Percentiles rank a stretch among this genome's conserved stretches.
These are phyloP conservation scores for Isoetes engelmannii DNA, from an alignment of 83 land plant genomes.

Conservation along the genomic window DNA sequence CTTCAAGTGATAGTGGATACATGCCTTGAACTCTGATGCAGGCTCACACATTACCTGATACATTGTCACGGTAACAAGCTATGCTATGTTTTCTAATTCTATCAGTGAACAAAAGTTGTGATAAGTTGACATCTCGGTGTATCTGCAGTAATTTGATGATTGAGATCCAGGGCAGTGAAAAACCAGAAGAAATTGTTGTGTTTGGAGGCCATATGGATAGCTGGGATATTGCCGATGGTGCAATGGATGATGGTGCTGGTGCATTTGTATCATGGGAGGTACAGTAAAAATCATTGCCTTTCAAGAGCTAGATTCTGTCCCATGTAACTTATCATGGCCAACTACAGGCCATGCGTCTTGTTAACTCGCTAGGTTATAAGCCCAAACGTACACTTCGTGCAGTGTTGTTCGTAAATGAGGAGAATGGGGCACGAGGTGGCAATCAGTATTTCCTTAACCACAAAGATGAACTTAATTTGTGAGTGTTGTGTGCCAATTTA, in stretches of 20 bases:
- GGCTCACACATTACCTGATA: constrained; percentile 28
- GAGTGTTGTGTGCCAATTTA: background rate
- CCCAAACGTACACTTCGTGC: constrained; percentile 35
- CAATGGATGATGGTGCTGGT: constrained; percentile 44
- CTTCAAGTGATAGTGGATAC: too few species aligned
- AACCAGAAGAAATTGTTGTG: constrained; percentile 31
- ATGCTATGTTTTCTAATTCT: background rate
- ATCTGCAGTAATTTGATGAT: constrained; percentile 26
- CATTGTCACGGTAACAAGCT: constrained; percentile 9
- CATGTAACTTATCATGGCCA: too few species aligned
- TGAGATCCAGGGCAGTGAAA: constrained; percentile 25
- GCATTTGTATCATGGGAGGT: constrained; percentile 42
- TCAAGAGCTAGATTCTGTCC: too few species aligned
- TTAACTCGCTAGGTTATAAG: constrained; percentile 13
- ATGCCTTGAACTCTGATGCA: background rate
- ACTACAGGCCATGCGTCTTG: background rate
- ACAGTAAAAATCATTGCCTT: too few species aligned
- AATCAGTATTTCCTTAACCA: constrained; percentile 27
- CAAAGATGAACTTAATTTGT: constrained; percentile 18
- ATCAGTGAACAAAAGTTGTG: background rate
- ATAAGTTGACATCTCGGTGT: too few species aligned
- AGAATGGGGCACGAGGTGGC: constrained; percentile 33
- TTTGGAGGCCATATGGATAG: constrained; percentile 41
- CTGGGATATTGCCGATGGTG: constrained; percentile 46
- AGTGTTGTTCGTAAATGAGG: constrained; percentile 35